Percentiles rank a stretch among this genome's conserved stretches.
phyloP scores from a whole-genome alignment of 164 flowering plant species.

The Stephania japonica region DNA sequence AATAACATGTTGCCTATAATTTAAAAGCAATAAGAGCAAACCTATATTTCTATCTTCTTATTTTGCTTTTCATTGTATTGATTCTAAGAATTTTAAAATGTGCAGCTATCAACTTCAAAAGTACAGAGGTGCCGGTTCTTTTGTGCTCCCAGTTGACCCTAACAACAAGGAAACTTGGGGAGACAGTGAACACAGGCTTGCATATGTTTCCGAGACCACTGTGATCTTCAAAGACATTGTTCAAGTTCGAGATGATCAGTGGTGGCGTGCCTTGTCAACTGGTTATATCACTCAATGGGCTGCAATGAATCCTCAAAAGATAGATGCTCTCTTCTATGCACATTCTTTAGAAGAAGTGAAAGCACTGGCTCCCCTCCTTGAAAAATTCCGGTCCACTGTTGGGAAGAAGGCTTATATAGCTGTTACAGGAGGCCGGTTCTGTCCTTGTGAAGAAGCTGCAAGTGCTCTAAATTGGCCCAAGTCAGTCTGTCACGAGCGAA shows the following conservation, averaged over 20 bases:
- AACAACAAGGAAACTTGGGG: slow-evolving; percentile 96
- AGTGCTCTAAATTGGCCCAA: slow-evolving; percentile 78
- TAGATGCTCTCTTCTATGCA: slow-evolving; percentile 88
- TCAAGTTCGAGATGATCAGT: slow-evolving; percentile 88
- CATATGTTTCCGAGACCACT: slow-evolving; percentile 94
- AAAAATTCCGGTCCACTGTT: slow-evolving; percentile 69
- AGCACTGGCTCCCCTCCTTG: slow-evolving; percentile 71
- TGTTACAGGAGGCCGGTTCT: slow-evolving; percentile 74
- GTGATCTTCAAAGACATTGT: slow-evolving; percentile 91
- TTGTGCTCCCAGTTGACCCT: slow-evolving; percentile 89
- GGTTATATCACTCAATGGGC: slow-evolving; percentile 99
- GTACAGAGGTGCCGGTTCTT: slow-evolving; percentile 87
- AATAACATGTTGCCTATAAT: no score
- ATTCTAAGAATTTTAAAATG: not conserved
- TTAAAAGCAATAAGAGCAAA: no score
- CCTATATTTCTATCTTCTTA: no score
- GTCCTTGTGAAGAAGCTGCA: slow-evolving; percentile 91
- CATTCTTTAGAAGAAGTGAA: slow-evolving; percentile 72
- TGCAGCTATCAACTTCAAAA: slow-evolving; percentile 97
- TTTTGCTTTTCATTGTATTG: no score
- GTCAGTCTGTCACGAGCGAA: slow-evolving; percentile 67
- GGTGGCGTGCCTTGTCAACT: slow-evolving; percentile 90
- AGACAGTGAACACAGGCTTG: slow-evolving; percentile 95
- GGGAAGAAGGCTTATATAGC: slow-evolving; percentile 89
- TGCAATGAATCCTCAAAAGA: slow-evolving; percentile 85